Percentiles rank a stretch among this genome's conserved stretches.
These are phyloP conservation scores for Phaseolus coccineus DNA, from an alignment of 331 rosid species.

Conservation along the genomic window DNA sequence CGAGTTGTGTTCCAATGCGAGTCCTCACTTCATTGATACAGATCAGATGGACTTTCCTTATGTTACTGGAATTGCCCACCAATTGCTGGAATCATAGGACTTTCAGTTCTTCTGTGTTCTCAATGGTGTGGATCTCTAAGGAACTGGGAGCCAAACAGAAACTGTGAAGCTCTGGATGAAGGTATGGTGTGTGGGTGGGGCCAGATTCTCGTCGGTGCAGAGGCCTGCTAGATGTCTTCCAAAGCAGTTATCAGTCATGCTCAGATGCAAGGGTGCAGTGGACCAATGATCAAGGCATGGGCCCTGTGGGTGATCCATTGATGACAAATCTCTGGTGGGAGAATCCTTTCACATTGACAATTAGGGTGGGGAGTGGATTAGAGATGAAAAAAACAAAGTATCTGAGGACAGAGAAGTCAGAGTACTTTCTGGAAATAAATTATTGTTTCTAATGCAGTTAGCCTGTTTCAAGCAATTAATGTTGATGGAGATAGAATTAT, in stretches of 20 bases:
- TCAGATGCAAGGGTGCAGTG: background rate
- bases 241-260: background rate
- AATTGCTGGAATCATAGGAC: background rate
- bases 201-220: slow-evolving; percentile 1
- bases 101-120: background rate
- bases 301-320: background rate
- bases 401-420: background rate
- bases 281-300: background rate
- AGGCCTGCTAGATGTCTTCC: background rate
- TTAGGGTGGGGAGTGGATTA: background rate
- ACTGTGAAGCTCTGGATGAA: background rate
- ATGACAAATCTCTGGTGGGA: background rate
- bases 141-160: slow-evolving; percentile 3
- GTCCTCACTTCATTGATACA: background rate
- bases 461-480: slow-evolving; percentile 4
- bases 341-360: slow-evolving; percentile 5
- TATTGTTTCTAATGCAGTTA: background rate
- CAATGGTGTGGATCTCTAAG: slow-evolving; percentile 19
- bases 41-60: slow-evolving; percentile 10
- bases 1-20: background rate
- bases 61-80: background rate
- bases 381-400: background rate
- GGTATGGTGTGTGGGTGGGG: background rate
- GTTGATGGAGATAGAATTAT: background rate
- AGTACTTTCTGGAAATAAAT: background rate